Evolutionary conservation across 1,284 basidiomycete species (phyloP).

Genomic region (Dichomitus squalens): DNA sequence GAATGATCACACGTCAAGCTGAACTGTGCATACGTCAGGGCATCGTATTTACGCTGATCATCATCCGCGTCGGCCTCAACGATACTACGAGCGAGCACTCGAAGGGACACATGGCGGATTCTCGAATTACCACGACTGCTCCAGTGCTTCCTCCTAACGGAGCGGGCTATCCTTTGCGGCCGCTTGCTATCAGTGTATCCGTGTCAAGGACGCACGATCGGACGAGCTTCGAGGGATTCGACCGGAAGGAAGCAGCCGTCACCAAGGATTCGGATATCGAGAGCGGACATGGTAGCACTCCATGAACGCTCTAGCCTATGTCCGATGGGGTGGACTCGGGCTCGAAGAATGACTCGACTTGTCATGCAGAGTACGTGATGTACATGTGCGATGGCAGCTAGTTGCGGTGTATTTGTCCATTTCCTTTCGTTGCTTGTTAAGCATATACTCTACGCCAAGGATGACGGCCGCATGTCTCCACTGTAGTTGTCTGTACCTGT

Average conservation of each 20-base stretch:
- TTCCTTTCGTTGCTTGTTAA: too few species aligned
- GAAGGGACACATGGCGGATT: slow-evolving; percentile 8
- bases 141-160: not conserved
- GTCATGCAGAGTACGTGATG: too few species aligned
- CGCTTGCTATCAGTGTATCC: slow-evolving; percentile 20
- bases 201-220: slow-evolving; percentile 18
- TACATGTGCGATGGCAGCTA: too few species aligned
- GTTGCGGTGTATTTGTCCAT: too few species aligned
- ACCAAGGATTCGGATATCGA: slow-evolving; percentile 10
- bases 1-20: not conserved
- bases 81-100: slow-evolving; percentile 16
- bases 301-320: too few species aligned
- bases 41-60: slow-evolving; percentile 24
- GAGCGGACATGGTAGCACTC: slow-evolving; percentile 7
- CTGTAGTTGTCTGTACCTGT: too few species aligned
- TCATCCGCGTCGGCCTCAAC: slow-evolving; percentile 24
- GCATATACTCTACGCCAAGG: too few species aligned
- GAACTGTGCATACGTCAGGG: slow-evolving; percentile 5
- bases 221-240: slow-evolving; percentile 17
- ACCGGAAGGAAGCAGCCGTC: slow-evolving; percentile 14
- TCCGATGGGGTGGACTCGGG: too few species aligned
- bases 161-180: slow-evolving; percentile 1
- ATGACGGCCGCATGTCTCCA: too few species aligned
- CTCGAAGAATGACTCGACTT: too few species aligned
- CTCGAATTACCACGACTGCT: not conserved